Evolutionary conservation across 352 stramenopile species (phyloP).

Genomic region (Lagenidium giganteum): DNA sequence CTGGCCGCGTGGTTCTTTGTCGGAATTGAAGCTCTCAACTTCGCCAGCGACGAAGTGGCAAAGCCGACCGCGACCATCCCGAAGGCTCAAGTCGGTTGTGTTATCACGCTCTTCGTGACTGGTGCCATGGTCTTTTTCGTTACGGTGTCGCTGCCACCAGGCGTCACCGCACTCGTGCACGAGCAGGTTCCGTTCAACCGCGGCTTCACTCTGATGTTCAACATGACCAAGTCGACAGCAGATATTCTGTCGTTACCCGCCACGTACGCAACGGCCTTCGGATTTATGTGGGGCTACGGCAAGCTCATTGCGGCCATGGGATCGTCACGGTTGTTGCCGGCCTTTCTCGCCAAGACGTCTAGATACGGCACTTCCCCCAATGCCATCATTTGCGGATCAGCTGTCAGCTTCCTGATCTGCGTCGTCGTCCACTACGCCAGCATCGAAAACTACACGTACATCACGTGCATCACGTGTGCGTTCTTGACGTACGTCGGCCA

Average conservation of each 20-base stretch:
- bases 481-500: conserved; percentile 21
- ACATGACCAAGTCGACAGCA: background rate
- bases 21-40: conserved; percentile 19
- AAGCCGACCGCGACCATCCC: conserved; percentile 7
- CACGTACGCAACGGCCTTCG: conserved; percentile 27
- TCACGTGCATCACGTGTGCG: conserved; percentile 12
- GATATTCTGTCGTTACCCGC: conserved; percentile 19
- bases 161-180: background rate
- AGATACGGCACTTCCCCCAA: conserved; percentile 1
- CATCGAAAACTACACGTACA: conserved; percentile 10
- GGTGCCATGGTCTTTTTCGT: conserved; percentile 16
- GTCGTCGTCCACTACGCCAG: conserved; percentile 12
- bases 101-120: conserved; percentile 4
- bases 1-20: conserved; percentile 21
- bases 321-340: conserved; percentile 13
- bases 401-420: conserved; percentile 14
- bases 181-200: conserved; percentile 7
- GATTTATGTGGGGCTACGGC: conserved; percentile 24
- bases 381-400: conserved; percentile 3
- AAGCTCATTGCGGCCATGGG: conserved; percentile 25
- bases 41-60: conserved; percentile 6
- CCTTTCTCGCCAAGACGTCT: background rate
- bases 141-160: conserved; percentile 2
- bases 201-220: conserved; percentile 6
- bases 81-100: conserved; percentile 8